Evolutionary conservation across 768 basidiomycete species (phyloP).

Genomic region (Cantharellus anzutake): DNA sequence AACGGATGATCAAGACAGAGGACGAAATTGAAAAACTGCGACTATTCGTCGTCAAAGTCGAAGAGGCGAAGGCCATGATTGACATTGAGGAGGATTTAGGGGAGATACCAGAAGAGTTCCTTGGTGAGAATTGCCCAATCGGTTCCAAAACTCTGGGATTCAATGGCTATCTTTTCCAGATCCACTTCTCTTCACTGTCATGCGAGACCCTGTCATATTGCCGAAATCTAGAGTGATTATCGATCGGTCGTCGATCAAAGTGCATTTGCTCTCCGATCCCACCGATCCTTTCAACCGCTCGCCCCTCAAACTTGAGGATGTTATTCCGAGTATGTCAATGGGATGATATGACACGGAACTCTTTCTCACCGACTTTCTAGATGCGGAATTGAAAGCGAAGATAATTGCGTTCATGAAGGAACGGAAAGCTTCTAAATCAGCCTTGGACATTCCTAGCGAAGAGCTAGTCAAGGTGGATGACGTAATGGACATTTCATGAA

Average conservation of each 20-base stretch:
- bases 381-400: slow-evolving; percentile 47
- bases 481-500: not conserved
- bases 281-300: slow-evolving; percentile 92
- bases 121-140: slow-evolving; percentile 34
- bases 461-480: not conserved
- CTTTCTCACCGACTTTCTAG: slow-evolving; percentile 21
- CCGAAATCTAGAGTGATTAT: slow-evolving; percentile 65
- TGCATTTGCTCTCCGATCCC: slow-evolving; percentile 76
- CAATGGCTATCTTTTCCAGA: slow-evolving; percentile 28
- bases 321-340: slow-evolving; percentile 41
- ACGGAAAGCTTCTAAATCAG: slow-evolving; percentile 18
- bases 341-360: not conserved
- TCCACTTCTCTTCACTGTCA: slow-evolving; percentile 76
- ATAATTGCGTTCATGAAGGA: slow-evolving; percentile 57
- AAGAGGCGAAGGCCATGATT: slow-evolving; percentile 57
- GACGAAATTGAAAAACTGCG: slow-evolving; percentile 53
- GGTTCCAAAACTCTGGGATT: slow-evolving; percentile 4
- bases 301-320: slow-evolving; percentile 62
- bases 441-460: not conserved
- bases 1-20: slow-evolving; percentile 49
- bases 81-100: slow-evolving; percentile 84
- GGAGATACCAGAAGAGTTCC: slow-evolving; percentile 87
- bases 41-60: slow-evolving; percentile 62
- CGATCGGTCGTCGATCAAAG: slow-evolving; percentile 86
- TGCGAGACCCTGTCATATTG: slow-evolving; percentile 86